phyloP scores from a whole-genome alignment of 495 filamentous ascomycete genomes.

The Aspergillus mulundensis region DNA sequence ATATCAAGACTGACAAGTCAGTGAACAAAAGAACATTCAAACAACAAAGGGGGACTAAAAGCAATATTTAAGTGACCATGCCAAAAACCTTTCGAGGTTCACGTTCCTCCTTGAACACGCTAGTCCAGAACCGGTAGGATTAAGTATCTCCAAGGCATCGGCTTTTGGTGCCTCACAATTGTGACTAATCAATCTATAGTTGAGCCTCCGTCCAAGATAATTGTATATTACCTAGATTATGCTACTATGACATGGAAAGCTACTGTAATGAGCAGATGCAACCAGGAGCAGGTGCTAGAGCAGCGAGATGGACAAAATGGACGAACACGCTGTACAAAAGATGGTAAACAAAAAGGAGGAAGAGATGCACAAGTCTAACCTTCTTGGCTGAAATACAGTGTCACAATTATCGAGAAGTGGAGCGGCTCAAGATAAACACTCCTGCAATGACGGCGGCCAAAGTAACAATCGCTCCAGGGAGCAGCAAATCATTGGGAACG shows the following conservation, averaged over 20 bases:
- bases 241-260: constrained; percentile 16
- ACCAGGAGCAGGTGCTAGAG: constrained; percentile 7
- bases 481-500: constrained; percentile 88
- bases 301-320: constrained; percentile 1
- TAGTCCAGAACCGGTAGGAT: neutral
- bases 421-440: constrained; percentile 85
- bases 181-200: neutral
- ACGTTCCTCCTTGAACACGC: neutral
- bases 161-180: neutral
- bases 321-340: constrained; percentile 17
- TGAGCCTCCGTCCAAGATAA: too few relatives aligned
- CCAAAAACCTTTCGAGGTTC: neutral
- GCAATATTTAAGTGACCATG: neutral
- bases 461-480: constrained; percentile 93
- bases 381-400: neutral
- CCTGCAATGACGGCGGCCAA: constrained; percentile 89
- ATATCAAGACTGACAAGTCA: neutral
- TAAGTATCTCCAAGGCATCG: neutral
- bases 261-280: constrained; percentile 28
- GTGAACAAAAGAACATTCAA: constrained; percentile 13
- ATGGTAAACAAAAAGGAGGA: constrained; percentile 9
- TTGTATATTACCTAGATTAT: constrained; percentile 1
- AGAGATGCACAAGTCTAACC: constrained; percentile 13
- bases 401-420: constrained; percentile 57
- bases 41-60: neutral